These are phyloP conservation scores for Capsicum pubescens DNA, from an alignment of 257 asterid genomes.

Conservation along the genomic window DNA sequence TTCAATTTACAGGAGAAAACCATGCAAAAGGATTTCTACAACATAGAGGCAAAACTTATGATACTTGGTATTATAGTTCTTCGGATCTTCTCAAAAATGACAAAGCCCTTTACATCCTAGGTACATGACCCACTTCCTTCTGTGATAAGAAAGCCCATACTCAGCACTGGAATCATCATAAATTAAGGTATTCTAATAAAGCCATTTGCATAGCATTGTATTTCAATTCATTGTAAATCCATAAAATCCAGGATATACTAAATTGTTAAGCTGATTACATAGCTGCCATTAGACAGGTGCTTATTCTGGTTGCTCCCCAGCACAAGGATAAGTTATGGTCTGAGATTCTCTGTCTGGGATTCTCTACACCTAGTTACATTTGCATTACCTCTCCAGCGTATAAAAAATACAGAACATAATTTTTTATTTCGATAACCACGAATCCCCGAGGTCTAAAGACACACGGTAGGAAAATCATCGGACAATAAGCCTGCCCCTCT, in stretches of 20 bases:
- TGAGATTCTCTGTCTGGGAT: neutral
- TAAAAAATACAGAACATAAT: neutral
- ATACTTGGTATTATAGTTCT: neutral
- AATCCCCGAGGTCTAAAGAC: neutral
- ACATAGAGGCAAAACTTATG: conserved; percentile 8
- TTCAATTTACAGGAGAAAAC: conserved; percentile 22
- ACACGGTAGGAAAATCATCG: neutral
- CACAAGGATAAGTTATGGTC: neutral
- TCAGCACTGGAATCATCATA: conserved; percentile 14
- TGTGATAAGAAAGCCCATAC: conserved; percentile 14
- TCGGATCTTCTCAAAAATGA: neutral
- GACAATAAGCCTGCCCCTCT: neutral
- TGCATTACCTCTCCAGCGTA: conserved; percentile 19
- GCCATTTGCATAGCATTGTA: conserved; percentile 6
- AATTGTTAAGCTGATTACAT: conserved; percentile 8
- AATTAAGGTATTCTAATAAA: neutral
- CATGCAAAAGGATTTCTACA: conserved; percentile 3
- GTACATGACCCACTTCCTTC: conserved; percentile 23
- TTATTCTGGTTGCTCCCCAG: no score
- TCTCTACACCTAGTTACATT: neutral
- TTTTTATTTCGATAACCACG: neutral
- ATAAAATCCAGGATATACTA: neutral
- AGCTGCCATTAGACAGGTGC: neutral
- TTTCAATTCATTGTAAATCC: conserved; percentile 18
- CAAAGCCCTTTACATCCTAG: neutral